Conservation (phyloP, 805 yeast species). For the Starmerella etchellsii region DNA sequence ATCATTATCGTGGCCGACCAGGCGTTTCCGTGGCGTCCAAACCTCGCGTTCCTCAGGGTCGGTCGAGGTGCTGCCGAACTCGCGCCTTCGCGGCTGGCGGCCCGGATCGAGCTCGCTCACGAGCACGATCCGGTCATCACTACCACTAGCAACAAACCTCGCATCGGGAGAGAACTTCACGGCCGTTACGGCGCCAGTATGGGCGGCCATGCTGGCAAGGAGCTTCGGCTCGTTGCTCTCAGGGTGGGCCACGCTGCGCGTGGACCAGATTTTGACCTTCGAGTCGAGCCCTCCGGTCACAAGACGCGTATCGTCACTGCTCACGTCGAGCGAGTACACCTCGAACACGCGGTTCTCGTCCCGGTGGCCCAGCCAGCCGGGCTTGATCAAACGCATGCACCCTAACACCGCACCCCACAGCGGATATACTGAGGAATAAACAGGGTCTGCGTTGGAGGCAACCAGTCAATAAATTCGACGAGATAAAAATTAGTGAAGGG, state of each 20-base stretch:
- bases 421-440: no score
- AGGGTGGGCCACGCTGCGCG: slow-evolving; percentile 63
- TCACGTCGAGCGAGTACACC: slow-evolving; percentile 69
- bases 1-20: slow-evolving; percentile 95
- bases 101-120: slow-evolving; percentile 89
- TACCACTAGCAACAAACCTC: slow-evolving; percentile 80
- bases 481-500: no score
- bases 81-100: slow-evolving; percentile 33
- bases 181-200: slow-evolving; percentile 92
- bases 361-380: slow-evolving; percentile 54
- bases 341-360: slow-evolving; percentile 76
- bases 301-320: slow-evolving; percentile 67
- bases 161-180: slow-evolving; percentile 90
- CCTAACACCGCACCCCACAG: no score
- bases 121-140: slow-evolving; percentile 81
- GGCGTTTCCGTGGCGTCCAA: slow-evolving; percentile 85
- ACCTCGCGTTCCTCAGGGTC: slow-evolving; percentile 65
- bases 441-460: no score
- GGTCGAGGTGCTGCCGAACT: slow-evolving; percentile 43
- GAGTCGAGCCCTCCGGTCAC: slow-evolving; percentile 96
- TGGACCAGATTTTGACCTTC: slow-evolving; percentile 82
- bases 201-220: slow-evolving; percentile 82
- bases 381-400: slow-evolving; percentile 49
- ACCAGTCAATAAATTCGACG: no score
- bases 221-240: slow-evolving; percentile 14